Conservation (phyloP, 2,329 filamentous ascomycete genomes). For the Sporothrix protearum region DNA sequence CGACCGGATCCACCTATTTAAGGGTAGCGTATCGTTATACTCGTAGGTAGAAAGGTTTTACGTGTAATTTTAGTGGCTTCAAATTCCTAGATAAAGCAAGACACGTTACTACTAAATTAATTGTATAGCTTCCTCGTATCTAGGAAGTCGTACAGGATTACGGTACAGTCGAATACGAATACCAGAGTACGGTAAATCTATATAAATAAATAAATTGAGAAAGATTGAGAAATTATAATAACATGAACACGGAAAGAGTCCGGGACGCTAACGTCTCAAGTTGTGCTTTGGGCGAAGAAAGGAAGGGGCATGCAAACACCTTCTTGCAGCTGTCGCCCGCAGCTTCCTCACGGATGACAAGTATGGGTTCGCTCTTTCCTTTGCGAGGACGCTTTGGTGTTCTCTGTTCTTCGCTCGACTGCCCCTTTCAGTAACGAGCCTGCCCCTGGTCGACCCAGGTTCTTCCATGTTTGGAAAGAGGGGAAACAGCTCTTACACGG, state of each 20-base stretch:
- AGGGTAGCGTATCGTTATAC: too few species aligned
- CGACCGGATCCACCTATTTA: too few species aligned
- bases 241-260: not conserved
- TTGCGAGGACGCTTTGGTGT: not conserved
- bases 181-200: too few species aligned
- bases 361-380: not conserved
- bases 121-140: too few species aligned
- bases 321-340: not conserved
- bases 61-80: too few species aligned
- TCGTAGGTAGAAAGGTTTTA: too few species aligned
- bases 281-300: not conserved
- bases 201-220: not conserved
- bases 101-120: too few species aligned
- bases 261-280: slow-evolving; percentile 3
- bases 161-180: too few species aligned
- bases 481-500: slow-evolving; percentile 11
- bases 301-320: not conserved
- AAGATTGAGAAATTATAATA: not conserved
- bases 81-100: too few species aligned
- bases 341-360: not conserved
- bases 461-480: slow-evolving; percentile 22
- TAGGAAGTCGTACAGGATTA: too few species aligned
- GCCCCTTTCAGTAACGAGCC: not conserved
- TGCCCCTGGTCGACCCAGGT: slow-evolving; percentile 7
- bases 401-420: not conserved